Percentiles rank a stretch among this genome's conserved stretches.
phyloP scores from a whole-genome alignment of 2,329 filamentous ascomycete species.

The Fusarium acutatum region DNA sequence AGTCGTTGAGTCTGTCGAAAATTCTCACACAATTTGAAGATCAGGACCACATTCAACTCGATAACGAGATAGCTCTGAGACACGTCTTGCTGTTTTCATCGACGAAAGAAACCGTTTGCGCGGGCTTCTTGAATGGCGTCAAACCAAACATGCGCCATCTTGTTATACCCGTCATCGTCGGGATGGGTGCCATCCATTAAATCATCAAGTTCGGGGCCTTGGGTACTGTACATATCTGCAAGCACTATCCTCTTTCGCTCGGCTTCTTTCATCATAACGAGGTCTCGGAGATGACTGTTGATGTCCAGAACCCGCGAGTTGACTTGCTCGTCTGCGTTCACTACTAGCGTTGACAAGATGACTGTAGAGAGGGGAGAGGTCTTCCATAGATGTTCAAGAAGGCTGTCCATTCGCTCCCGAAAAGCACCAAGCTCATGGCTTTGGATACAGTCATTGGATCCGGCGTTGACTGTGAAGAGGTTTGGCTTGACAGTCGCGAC shows the following conservation, averaged over 20 bases:
- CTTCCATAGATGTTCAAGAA: background rate
- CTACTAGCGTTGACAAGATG: background rate
- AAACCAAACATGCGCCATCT: background rate
- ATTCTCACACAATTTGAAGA: background rate
- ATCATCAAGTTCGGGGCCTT: background rate
- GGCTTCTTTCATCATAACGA: background rate
- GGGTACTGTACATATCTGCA: background rate
- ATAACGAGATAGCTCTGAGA: fast-evolving
- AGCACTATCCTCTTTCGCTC: background rate
- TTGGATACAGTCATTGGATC: background rate
- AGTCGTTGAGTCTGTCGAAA: background rate
- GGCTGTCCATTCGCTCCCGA: background rate
- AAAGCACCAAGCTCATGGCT: background rate
- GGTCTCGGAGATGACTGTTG: background rate
- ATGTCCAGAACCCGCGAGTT: background rate
- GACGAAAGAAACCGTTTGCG: fast-evolving
- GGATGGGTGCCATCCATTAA: background rate
- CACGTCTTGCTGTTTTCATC: fast-evolving
- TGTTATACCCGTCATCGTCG: background rate
- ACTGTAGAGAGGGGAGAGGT: background rate
- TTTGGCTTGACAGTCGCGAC: background rate
- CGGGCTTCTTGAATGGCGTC: background rate
- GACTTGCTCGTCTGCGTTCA: background rate
- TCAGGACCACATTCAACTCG: fast-evolving
- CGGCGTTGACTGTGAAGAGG: background rate